Percentiles rank a stretch among this genome's conserved stretches.
Evolutionary conservation across 2,329 filamentous ascomycete genomes (phyloP).

Genomic region (Pseudogymnoascus sp.): DNA sequence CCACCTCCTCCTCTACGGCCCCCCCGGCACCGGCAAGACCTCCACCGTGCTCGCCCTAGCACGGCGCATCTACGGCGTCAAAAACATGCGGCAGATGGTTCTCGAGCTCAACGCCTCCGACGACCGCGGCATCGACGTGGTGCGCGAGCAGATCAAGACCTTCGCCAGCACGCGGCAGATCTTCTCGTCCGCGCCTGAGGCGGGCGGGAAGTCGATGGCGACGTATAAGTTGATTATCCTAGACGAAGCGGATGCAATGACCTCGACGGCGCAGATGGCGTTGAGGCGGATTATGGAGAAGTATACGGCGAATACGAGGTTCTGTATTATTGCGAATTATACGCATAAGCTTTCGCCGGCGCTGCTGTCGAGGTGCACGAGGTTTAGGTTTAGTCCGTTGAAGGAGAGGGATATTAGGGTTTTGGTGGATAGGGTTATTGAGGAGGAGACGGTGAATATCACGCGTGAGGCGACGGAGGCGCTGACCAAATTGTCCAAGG

Average conservation of each 20-base stretch:
- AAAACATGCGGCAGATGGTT: slow-evolving; percentile 97
- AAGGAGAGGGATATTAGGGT: slow-evolving; percentile 79
- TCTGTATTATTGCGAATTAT: slow-evolving; percentile 98
- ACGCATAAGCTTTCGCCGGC: slow-evolving; percentile 95
- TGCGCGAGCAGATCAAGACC: slow-evolving; percentile 98
- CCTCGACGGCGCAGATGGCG: slow-evolving; percentile 96
- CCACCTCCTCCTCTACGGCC: slow-evolving; percentile 92
- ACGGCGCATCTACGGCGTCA: slow-evolving; percentile 79
- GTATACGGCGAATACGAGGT: slow-evolving; percentile 94
- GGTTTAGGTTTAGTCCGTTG: slow-evolving; percentile 89
- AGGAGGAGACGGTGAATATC: slow-evolving; percentile 80
- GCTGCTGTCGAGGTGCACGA: slow-evolving; percentile 82
- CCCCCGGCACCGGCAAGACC: slow-evolving; percentile 94
- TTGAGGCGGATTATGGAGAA: slow-evolving; percentile 97
- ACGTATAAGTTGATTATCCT: slow-evolving; percentile 93
- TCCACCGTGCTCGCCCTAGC: slow-evolving; percentile 92
- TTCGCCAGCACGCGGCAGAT: slow-evolving; percentile 98
- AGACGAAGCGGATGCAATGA: slow-evolving; percentile 99
- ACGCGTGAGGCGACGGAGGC: slow-evolving; percentile 71
- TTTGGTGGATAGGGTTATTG: slow-evolving; percentile 81
- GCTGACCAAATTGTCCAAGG: slow-evolving; percentile 79
- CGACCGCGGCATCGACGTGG: slow-evolving; percentile 94
- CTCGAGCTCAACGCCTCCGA: slow-evolving; percentile 96
- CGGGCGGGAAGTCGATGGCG: slow-evolving; percentile 45
- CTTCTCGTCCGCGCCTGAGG: slow-evolving; percentile 58